These are phyloP conservation scores for Fusarium clavum DNA, from an alignment of 2,329 filamentous ascomycete species.

Conservation along the genomic window DNA sequence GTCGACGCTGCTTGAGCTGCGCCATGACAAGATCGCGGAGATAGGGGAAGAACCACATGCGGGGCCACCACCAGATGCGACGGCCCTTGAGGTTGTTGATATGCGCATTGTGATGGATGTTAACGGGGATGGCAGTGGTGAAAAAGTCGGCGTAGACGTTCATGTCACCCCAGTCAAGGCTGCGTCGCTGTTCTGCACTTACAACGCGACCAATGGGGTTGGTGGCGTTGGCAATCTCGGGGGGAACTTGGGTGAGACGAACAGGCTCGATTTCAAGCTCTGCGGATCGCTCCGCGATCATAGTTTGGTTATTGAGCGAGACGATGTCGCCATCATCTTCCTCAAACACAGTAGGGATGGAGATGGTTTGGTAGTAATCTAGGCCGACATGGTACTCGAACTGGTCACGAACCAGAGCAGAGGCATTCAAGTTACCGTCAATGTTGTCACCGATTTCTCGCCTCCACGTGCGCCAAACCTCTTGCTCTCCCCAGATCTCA, in stretches of 20 bases:
- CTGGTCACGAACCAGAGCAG: conserved; percentile 25
- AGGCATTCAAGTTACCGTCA: conserved; percentile 4
- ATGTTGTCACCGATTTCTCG: conserved; percentile 17
- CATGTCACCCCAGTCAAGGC: conserved; percentile 40
- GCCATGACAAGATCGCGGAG: conserved; percentile 22
- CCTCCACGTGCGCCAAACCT: conserved; percentile 39
- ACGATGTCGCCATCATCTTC: conserved; percentile 40
- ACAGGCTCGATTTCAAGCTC: conserved; percentile 33
- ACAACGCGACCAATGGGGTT: conserved; percentile 14
- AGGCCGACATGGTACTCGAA: conserved; percentile 43
- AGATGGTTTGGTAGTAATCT: conserved; percentile 41
- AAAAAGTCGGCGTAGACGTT: conserved; percentile 40
- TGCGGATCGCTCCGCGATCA: conserved; percentile 17
- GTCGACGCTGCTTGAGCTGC: conserved; percentile 27
- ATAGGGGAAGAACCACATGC: conserved; percentile 41
- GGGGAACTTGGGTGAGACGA: conserved; percentile 28
- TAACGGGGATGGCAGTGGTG: conserved; percentile 38
- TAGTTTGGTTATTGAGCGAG: conserved; percentile 29
- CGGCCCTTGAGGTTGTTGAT: conserved; percentile 31
- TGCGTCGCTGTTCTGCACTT: not conserved
- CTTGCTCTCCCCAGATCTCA: conserved; percentile 47
- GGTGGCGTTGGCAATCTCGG: conserved; percentile 28
- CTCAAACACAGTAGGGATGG: conserved; percentile 38
- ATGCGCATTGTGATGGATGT: conserved; percentile 42
- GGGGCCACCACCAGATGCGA: conserved; percentile 35